phyloP scores from a whole-genome alignment of 2,329 filamentous ascomycete species.

The Chalaropsis ovoidea region DNA sequence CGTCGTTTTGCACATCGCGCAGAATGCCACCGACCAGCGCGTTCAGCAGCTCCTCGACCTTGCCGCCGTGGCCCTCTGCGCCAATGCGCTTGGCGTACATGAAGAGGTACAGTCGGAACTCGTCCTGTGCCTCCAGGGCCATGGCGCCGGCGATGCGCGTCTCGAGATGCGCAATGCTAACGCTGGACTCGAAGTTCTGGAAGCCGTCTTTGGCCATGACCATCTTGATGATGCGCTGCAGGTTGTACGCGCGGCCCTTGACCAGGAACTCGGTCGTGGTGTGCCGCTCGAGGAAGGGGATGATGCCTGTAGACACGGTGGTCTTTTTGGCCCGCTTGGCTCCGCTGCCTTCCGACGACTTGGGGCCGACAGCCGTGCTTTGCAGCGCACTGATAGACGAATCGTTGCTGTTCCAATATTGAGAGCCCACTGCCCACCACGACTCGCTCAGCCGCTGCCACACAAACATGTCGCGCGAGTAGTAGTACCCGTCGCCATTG shows the following conservation, averaged over 20 bases:
- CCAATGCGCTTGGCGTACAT: slow-evolving; percentile 97
- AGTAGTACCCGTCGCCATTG: slow-evolving; percentile 89
- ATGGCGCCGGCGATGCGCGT: slow-evolving; percentile 85
- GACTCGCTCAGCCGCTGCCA: slow-evolving; percentile 95
- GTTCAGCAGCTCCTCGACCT: slow-evolving; percentile 86
- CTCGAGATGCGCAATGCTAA: slow-evolving; percentile 90
- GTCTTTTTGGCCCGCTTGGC: slow-evolving; percentile 41
- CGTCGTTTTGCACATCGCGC: slow-evolving; percentile 44
- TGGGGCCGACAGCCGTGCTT: slow-evolving; percentile 55
- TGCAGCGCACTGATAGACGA: slow-evolving; percentile 74
- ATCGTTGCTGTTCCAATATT: slow-evolving; percentile 98
- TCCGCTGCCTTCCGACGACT: slow-evolving; percentile 33
- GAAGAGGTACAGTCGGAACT: slow-evolving; percentile 88
- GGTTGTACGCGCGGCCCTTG: slow-evolving; percentile 80
- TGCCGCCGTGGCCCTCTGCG: slow-evolving; percentile 73
- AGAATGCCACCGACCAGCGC: slow-evolving; percentile 64
- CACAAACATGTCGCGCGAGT: slow-evolving; percentile 71
- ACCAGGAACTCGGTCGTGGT: slow-evolving; percentile 88
- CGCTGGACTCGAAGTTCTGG: slow-evolving; percentile 79
- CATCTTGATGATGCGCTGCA: slow-evolving; percentile 84
- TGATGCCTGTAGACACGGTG: slow-evolving; percentile 77
- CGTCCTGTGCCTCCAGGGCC: slow-evolving; percentile 74
- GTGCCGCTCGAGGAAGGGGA: slow-evolving; percentile 85
- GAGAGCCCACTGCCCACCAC: slow-evolving; percentile 96
- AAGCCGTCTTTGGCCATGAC: slow-evolving; percentile 82